Conservation (phyloP, 176 grass and related monocot species). For the Oryza coarctata region DNA sequence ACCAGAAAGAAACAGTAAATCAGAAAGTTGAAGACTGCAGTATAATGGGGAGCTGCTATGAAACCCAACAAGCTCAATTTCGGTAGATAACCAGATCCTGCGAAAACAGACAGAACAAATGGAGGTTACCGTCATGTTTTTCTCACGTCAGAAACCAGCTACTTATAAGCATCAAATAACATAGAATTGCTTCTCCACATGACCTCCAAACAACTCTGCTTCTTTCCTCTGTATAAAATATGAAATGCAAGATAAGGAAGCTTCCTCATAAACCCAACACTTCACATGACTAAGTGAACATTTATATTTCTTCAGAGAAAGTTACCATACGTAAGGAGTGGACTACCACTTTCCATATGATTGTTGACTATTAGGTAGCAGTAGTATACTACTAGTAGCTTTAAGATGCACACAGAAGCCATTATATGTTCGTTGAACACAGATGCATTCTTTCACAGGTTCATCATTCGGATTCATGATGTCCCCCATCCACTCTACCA, state of each 20-base stretch:
- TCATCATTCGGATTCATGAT: constrained; percentile 27
- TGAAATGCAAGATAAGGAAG: constrained; percentile 8
- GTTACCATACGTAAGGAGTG: constrained; percentile 26
- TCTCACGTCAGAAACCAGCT: constrained; percentile 2
- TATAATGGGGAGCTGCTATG: neutral
- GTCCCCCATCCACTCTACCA: constrained; percentile 16
- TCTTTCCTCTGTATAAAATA: constrained; percentile 18
- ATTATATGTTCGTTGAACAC: constrained; percentile 25
- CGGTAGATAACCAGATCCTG: constrained; percentile 25
- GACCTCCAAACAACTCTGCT: constrained; percentile 1
- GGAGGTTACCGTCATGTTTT: constrained; percentile 13
- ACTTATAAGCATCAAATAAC: constrained; percentile 1
- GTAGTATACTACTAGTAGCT: neutral
- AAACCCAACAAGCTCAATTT: constrained; percentile 5
- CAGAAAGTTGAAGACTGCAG: constrained; percentile 18
- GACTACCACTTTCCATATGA: constrained; percentile 36
- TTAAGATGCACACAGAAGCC: constrained; percentile 16
- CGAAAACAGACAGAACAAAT: constrained; percentile 31
- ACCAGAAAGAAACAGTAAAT: constrained; percentile 7
- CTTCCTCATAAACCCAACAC: constrained; percentile 27
- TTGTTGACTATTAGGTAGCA: constrained; percentile 22
- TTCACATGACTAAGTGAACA: constrained; percentile 23
- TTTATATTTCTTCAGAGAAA: constrained; percentile 33
- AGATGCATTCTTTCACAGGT: constrained; percentile 28
- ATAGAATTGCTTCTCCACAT: neutral